Base-by-base conservation (phyloP, 2,329 filamentous ascomycete species). In the Colletotrichum eremochloae region DNA sequence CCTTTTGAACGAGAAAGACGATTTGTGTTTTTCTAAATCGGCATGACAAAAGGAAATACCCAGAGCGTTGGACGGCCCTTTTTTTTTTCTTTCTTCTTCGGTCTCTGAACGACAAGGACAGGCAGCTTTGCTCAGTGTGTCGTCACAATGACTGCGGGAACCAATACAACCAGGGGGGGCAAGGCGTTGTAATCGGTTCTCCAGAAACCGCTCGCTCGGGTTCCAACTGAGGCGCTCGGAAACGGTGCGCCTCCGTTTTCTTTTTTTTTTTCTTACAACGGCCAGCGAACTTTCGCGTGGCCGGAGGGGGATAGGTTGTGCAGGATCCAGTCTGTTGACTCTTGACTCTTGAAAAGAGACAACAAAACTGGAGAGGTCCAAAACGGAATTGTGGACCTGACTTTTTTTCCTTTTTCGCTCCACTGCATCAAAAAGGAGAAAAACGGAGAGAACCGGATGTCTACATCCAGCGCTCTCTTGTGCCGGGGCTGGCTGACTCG, bases 141-240 rank as follows among this genome's bases (percentile, higher is more conserved):
- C 53, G 53, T 56, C 53, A 56, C 15, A 24, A 56, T 56, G 53
- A 55, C 31, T 18, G 31, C 31, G 52, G 33, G 33, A n/a, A 18
- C 24, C 52, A 36, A 38, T 31, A 5, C 31, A 56, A 38, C 53
- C 24, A 24, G 12, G 20, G 9, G 44, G 53, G 14, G 36, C 18
- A 24, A 24, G 33, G 42, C n/a, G 48, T 55, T n/a, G 36, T 29
- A 40, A 31, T 48, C 36, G 11, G 36, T 14, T 14, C n/a, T 38
- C n/a, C 44, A 46, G 52, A 67, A 53, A 63, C 58, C 68, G 52
- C 44, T 71, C 42, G 68, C 68, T 68, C 65, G 65, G 68, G 58
- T 46, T 31, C 36, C 31, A 33, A 52, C 36, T 56, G 42, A 52
- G 38, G 33, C 9, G 48, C 29, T 36, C 5, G n/a, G 24, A 50